Base-by-base conservation (phyloP, 306 rosid genomes). In the Fragaria vesca region DNA sequence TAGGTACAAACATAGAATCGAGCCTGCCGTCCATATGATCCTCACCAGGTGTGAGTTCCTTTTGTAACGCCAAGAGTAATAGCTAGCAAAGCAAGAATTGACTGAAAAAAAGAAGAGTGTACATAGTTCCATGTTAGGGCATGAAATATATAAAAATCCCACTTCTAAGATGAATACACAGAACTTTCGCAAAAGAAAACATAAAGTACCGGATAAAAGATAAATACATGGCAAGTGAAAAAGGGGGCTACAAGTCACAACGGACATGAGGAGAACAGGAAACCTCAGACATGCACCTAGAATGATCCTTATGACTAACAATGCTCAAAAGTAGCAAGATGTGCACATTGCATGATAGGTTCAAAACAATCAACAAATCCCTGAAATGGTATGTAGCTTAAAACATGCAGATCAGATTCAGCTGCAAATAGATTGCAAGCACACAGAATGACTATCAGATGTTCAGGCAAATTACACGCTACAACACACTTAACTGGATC, bases 31-130 rank as follows among this genome's bases (percentile, higher is more conserved):
- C 51, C 70, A n/a, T 4, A 13, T 28, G 20, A 80, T 73, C 77
- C 48, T 85, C 72, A 78, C 88, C 96, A 83, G 36, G 26, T 57
- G 40, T 73, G 74, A 78, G 67, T 47, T 72, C 84, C 77, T 17
- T 81, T 83, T 2, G 91, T 72, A 50, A 82, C 32, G 21, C 93
- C 91, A 77, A 89, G 68, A 36, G 85, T 80, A 75, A 93, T 3
- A 55, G 89, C 91, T 7, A 93, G 26, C 71, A 74, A 3, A 26
- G 80, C 86, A n/a, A 93, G 73, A 36, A 86, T 38, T n/a, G 98
- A 54, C 97, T 93, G 95, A 60, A 81, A 54, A 40, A 60, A 81
- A 54, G 28, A 6, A 12, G 18, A 4, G 73, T 28, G 73, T 28
- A 79, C 6, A 51, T 40, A 17, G 55, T 42, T 79, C 11, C 15